Percentiles rank a stretch among this genome's conserved stretches.
These are phyloP conservation scores for Diaporthe sp. DNA, from an alignment of 2,329 filamentous ascomycete species.

Conservation along the genomic window DNA sequence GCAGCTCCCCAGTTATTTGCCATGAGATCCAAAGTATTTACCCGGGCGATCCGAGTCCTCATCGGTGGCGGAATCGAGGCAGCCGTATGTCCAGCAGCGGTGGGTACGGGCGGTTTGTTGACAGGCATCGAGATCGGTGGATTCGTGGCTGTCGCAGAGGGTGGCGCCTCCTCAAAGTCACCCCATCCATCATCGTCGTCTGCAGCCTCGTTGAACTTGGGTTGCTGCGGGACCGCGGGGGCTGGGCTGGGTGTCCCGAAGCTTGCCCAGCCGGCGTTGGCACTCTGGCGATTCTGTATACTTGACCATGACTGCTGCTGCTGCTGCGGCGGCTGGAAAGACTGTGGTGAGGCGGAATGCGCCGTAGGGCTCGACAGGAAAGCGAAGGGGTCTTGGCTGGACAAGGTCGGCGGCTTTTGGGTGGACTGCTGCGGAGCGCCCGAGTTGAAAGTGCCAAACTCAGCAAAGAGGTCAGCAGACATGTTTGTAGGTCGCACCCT, in stretches of 20 bases:
- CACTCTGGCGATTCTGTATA: slow-evolving; percentile 41
- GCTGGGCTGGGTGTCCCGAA: slow-evolving; percentile 29
- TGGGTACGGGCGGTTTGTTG: slow-evolving; percentile 8
- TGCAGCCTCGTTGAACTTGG: slow-evolving; percentile 39
- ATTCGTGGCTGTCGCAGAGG: slow-evolving; percentile 42
- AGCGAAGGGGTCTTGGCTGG: slow-evolving; percentile 48
- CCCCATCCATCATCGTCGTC: slow-evolving; percentile 75
- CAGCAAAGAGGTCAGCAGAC: slow-evolving; percentile 76
- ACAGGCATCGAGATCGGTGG: slow-evolving; percentile 29
- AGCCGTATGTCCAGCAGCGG: slow-evolving; percentile 31
- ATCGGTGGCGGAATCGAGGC: slow-evolving; percentile 17
- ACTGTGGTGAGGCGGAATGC: slow-evolving; percentile 33
- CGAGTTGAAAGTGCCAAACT: slow-evolving; percentile 66
- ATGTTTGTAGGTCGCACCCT: slow-evolving; percentile 52
- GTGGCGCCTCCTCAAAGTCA: slow-evolving; percentile 72
- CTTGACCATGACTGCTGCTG: slow-evolving; percentile 43
- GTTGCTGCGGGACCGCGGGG: slow-evolving; percentile 21
- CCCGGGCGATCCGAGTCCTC: slow-evolving; percentile 54
- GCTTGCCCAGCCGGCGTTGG: slow-evolving; percentile 42
- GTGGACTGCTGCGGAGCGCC: slow-evolving; percentile 45
- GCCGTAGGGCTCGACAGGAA: slow-evolving; percentile 44
- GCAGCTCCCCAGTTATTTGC: slow-evolving; percentile 63
- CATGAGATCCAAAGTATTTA: slow-evolving; percentile 66
- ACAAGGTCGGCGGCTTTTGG: slow-evolving; percentile 34
- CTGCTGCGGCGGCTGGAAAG: slow-evolving; percentile 36